Percentiles rank a stretch among this genome's conserved stretches.
These are phyloP conservation scores for Leishmania major DNA, from an alignment of 208 protist species.

Conservation along the genomic window DNA sequence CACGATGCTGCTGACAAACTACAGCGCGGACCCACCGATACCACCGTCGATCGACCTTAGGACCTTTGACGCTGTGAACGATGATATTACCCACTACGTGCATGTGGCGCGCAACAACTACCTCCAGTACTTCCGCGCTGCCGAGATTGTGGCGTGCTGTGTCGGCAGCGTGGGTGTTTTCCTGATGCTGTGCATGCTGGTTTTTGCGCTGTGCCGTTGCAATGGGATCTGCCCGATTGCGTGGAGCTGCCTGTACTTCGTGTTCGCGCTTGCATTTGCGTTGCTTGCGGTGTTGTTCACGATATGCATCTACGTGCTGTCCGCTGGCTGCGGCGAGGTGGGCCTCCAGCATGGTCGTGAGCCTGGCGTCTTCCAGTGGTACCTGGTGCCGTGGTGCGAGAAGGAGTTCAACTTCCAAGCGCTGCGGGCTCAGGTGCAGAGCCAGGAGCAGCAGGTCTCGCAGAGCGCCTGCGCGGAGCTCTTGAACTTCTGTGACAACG, in stretches of 20 bases:
- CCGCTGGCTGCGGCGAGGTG: conserved; percentile 62
- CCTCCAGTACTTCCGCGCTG: conserved; percentile 69
- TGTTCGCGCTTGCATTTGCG: conserved; percentile 65
- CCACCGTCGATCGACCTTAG: conserved; percentile 31
- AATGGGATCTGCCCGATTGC: conserved; percentile 37
- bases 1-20: conserved; percentile 38
- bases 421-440: conserved; percentile 35
- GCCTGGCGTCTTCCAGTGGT: conserved; percentile 81
- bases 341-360: conserved; percentile 60
- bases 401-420: conserved; percentile 41
- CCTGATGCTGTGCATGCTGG: conserved; percentile 57
- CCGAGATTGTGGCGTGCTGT: conserved; percentile 53
- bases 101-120: conserved; percentile 40
- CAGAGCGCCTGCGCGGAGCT: conserved; percentile 50
- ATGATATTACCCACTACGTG: conserved; percentile 32
- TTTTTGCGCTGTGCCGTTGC: conserved; percentile 63
- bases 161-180: conserved; percentile 54
- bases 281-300: conserved; percentile 66
- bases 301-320: conserved; percentile 45
- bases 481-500: conserved; percentile 58
- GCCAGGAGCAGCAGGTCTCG: conserved; percentile 21
- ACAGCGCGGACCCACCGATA: conserved; percentile 31
- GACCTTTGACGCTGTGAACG: conserved; percentile 45
- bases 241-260: conserved; percentile 61
- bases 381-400: conserved; percentile 72